Evolutionary conservation across 2,329 filamentous ascomycete genomes (phyloP).

Genomic region (Dactylellina leptospora): DNA sequence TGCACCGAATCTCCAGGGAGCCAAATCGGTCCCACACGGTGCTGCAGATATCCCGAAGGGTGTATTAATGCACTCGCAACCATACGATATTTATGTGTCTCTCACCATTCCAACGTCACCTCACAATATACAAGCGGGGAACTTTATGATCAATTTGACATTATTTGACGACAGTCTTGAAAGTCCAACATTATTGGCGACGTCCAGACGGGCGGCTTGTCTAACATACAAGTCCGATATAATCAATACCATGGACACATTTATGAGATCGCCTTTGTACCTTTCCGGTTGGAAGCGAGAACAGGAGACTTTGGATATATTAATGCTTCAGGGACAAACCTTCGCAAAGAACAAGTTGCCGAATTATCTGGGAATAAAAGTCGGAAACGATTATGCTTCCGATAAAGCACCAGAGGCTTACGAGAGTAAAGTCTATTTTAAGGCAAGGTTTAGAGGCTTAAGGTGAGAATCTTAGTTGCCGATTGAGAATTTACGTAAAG

Average conservation of each 20-base stretch:
- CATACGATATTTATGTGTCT: constrained; percentile 82
- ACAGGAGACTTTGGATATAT: constrained; percentile 52
- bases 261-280: constrained; percentile 54
- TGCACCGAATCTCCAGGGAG: neutral
- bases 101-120: constrained; percentile 81
- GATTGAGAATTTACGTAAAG: constrained; percentile 9
- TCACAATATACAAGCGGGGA: constrained; percentile 78
- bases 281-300: constrained; percentile 50
- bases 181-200: constrained; percentile 65
- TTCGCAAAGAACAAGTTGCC: constrained; percentile 39
- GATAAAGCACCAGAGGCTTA: constrained; percentile 54
- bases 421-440: constrained; percentile 52
- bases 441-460: constrained; percentile 54
- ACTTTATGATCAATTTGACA: constrained; percentile 90
- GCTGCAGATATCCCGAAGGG: constrained; percentile 62
- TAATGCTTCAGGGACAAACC: constrained; percentile 50
- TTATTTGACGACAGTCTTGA: constrained; percentile 65
- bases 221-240: constrained; percentile 80
- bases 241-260: constrained; percentile 60
- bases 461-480: constrained; percentile 68
- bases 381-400: constrained; percentile 28
- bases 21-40: constrained; percentile 64
- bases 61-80: constrained; percentile 74
- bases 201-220: constrained; percentile 77
- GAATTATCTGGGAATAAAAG: constrained; percentile 16